phyloP scores from a whole-genome alignment of 768 basidiomycete genomes.

The Mycena polygramma region DNA sequence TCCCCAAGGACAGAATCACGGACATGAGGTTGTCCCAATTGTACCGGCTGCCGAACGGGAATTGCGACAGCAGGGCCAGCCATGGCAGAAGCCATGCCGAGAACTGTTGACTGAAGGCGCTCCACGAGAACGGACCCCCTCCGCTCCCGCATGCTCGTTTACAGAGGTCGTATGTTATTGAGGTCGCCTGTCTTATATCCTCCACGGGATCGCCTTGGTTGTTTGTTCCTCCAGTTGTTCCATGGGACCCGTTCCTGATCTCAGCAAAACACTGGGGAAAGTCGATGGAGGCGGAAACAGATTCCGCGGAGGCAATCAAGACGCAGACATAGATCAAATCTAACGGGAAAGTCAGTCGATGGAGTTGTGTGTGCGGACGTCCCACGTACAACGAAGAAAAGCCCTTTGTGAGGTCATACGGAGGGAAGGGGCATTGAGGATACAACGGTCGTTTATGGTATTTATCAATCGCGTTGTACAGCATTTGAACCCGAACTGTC shows the following conservation, averaged over 20 bases:
- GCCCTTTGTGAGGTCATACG: too few species aligned
- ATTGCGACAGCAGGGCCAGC: constrained; percentile 61
- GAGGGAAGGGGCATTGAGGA: too few species aligned
- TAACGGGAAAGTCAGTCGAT: not conserved
- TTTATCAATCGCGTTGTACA: too few species aligned
- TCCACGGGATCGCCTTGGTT: constrained; percentile 43
- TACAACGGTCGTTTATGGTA: too few species aligned
- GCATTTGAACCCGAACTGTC: too few species aligned
- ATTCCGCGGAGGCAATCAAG: not conserved
- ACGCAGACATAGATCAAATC: constrained; percentile 1
- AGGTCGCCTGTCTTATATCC: constrained; percentile 42
- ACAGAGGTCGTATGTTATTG: constrained; percentile 49
- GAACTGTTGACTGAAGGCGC: constrained; percentile 54
- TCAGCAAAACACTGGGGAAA: constrained; percentile 41
- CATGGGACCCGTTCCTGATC: constrained; percentile 32
- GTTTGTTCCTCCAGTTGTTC: constrained; percentile 42
- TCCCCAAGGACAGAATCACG: constrained; percentile 58
- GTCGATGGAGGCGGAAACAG: constrained; percentile 27
- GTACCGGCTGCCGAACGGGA: constrained; percentile 60
- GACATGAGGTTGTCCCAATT: constrained; percentile 58
- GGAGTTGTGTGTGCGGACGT: not conserved
- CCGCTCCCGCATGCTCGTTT: constrained; percentile 42
- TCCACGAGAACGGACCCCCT: constrained; percentile 42
- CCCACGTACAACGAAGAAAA: constrained; percentile 10
- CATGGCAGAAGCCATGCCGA: constrained; percentile 63